Conservation (phyloP, 2,329 filamentous ascomycete species). For the Atkinsonella texensis region DNA sequence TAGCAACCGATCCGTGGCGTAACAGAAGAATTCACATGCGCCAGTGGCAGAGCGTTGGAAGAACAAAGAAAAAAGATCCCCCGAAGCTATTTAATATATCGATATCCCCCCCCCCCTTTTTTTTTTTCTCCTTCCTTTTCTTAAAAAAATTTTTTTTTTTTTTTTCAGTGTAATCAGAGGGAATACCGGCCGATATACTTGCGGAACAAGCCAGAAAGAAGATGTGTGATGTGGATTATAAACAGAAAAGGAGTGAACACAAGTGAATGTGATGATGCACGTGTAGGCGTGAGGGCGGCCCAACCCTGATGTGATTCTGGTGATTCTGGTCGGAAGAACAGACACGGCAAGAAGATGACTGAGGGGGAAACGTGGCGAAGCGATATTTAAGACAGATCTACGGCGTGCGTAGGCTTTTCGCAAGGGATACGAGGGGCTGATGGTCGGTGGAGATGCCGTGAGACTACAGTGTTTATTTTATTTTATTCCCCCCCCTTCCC, state of each 20-base stretch:
- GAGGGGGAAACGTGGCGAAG: neutral
- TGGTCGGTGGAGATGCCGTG: too few relatives aligned
- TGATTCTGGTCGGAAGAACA: neutral
- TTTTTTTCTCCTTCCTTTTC: neutral
- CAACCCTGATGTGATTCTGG: neutral
- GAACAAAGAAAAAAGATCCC: too few relatives aligned
- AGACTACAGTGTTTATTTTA: too few relatives aligned
- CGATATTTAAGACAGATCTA: neutral
- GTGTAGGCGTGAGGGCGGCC: neutral
- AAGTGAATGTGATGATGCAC: neutral
- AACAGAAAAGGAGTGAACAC: neutral
- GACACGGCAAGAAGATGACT: neutral
- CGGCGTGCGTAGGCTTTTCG: too few relatives aligned
- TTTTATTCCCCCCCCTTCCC: too few relatives aligned
- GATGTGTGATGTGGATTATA: neutral
- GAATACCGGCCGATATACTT: neutral
- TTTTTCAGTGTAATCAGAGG: too few relatives aligned
- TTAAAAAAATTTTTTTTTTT: neutral
- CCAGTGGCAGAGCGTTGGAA: too few relatives aligned
- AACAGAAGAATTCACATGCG: neutral
- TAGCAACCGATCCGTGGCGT: slow-evolving; percentile 2
- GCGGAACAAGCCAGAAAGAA: neutral
- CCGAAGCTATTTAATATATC: too few relatives aligned
- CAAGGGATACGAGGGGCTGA: too few relatives aligned
- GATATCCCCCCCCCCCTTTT: neutral